Base-by-base conservation (phyloP, 495 filamentous ascomycete species). In the Corynascus novoguineensis region DNA sequence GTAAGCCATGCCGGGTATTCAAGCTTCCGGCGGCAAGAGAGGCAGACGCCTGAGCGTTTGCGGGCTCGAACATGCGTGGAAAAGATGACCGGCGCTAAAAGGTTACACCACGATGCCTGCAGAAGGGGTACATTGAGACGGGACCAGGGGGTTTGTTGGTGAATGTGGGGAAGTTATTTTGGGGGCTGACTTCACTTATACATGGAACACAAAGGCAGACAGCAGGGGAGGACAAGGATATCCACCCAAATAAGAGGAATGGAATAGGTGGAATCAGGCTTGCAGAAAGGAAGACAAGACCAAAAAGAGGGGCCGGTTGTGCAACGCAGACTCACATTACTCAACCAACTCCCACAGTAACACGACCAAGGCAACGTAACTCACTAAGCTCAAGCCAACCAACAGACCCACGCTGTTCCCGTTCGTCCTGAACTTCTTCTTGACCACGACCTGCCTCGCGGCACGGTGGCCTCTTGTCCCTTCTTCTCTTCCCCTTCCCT, bases 401-500 rank as follows among this genome's bases (percentile, higher is more conserved):
- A 97, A 76, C 50, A 92, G 74, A n/a, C 91, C 78, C 24, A 97
- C 87, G 42, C 78, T 82, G 68, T 84, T 89, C 15, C 92, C 91
- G 70, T 88, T 93, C 9, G 91, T 97, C 60, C 93, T 81, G 68
- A 98, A 97, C 71, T 88, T 88, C 59, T 64, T 75, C 40, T 74
- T 48, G 27, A 73, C 70, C 28, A 73, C 72, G 57, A 55, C 49
- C 11, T 47, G 32, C 53, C 25, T 51, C 27, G 1, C 37, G 14
- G 46, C 34, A n/a, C 24, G 28, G 8, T n/a, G 22, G 10, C 6
- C n/a, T 3, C 38, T 1, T 19, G 11, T 1, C 31, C n/a, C 51
- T 31, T 19, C 12, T 34, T 17, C 28, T 29, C 40, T 8, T 15
- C 53, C 34, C 34, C 27, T n/a, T 29, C 69, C 38, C 7, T 0